Percentiles rank a stretch among this genome's conserved stretches.
Conservation (phyloP, 2,329 filamentous ascomycete genomes). For the Verticillium longisporum region DNA sequence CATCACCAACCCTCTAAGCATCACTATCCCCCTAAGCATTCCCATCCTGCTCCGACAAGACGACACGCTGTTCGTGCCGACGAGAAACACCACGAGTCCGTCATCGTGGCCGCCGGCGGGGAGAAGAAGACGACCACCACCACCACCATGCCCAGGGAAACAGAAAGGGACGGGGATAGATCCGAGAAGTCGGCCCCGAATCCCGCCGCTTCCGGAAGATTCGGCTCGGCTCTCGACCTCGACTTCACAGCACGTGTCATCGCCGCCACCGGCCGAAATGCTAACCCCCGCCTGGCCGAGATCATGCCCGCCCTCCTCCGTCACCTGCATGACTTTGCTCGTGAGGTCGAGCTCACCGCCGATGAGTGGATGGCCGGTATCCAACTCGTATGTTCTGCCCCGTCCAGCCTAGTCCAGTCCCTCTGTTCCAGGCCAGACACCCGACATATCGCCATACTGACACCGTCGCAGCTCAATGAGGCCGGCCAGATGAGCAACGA, state of each 20-base stretch:
- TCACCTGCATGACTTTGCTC: constrained; percentile 62
- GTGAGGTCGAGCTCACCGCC: constrained; percentile 59
- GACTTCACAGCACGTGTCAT: constrained; percentile 57
- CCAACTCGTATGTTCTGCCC: constrained; percentile 36
- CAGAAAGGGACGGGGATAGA: background rate
- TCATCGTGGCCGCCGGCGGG: background rate
- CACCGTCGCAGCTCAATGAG: constrained; percentile 44
- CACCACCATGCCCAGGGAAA: too few relatives aligned
- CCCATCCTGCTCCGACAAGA: background rate
- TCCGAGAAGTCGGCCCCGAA: background rate
- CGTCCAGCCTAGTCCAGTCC: background rate
- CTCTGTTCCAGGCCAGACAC: background rate
- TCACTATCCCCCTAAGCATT: too few relatives aligned
- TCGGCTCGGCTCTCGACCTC: constrained; percentile 12
- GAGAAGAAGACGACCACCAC: background rate
- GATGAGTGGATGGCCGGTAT: constrained; percentile 61
- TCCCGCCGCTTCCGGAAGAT: background rate
- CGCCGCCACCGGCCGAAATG: constrained; percentile 56
- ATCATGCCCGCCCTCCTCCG: constrained; percentile 52
- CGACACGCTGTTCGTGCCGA: background rate
- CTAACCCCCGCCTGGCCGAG: constrained; percentile 50
- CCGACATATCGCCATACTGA: background rate
- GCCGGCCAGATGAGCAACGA: constrained; percentile 57
- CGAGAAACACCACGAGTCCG: background rate
- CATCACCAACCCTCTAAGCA: too few relatives aligned